Evolutionary conservation across 148 eudicot species (phyloP), one percentile per base, ranked within the genome.

Genomic region (Camellia japonica): DNA sequence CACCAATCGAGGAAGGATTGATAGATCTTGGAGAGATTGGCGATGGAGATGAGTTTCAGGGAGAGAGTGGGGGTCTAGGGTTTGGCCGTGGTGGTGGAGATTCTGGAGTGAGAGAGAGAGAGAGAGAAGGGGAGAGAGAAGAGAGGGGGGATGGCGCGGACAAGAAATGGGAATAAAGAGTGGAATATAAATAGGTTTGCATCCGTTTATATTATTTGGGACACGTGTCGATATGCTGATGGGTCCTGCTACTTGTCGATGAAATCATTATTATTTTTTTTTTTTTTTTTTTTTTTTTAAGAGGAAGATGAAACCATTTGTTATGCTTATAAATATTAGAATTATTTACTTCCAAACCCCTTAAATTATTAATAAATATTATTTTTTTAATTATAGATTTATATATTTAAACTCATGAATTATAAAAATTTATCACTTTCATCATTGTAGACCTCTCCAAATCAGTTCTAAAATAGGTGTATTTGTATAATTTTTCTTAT

Each of bases 181-280:
- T 67, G 92, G 90, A 86, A 91, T 94, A 94, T 94, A 94, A 93
- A 94, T 94, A 94, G 93, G 98, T 94, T 94, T 93, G 90, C 91
- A 89, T 94, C 90, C 90, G 88, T 83, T 90, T 94, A 73, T 88
- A 75, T 77, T 79, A 13, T 73, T 52, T 61, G 65, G 16, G 51
- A 78, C 55, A 80, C 81, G 84, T 78, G 81, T 60, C 84, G 11
- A 16, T 43, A 60, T 74, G 38, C 38, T 30, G 38, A 30, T 30
- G 38, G 38, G 38, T 30, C 38, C 38, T 30, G 38, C 38, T 30
- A 30, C 38, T 30, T 30, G 38, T 30, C 38, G 38, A 68, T 55
- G 75, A 30, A 49, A 47, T 61, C 8, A 23, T 23, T 23, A 23
- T 23, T 23, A 23, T 23, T 47, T 52, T 3, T 20, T 20, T 56